Conservation (phyloP, 768 basidiomycete genomes). For the Leucocoprinus sp. region DNA sequence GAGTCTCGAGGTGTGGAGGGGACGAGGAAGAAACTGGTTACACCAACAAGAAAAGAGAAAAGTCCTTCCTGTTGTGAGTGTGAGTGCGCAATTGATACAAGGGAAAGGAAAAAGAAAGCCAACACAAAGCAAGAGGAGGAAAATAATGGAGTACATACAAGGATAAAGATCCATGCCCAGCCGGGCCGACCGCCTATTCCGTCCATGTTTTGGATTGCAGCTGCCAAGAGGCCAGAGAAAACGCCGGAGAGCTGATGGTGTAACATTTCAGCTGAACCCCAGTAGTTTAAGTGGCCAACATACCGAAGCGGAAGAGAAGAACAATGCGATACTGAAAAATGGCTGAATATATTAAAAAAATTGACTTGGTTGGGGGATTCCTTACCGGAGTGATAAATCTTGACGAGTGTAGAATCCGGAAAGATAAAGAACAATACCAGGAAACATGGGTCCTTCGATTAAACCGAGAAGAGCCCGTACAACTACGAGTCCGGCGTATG, state of each 20-base stretch:
- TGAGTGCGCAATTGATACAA: not conserved
- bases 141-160: conserved; percentile 14
- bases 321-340: conserved; percentile 28
- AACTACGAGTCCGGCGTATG: conserved; percentile 38
- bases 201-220: conserved; percentile 51
- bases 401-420: conserved; percentile 29
- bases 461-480: conserved; percentile 46
- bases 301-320: conserved; percentile 32
- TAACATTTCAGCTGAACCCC: not conserved
- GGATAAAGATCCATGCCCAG: conserved; percentile 37
- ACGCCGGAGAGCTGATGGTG: conserved; percentile 37
- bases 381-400: conserved; percentile 26
- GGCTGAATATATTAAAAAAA: not conserved
- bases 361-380: not conserved
- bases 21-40: conserved; percentile 30
- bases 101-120: not conserved
- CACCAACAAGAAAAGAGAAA: conserved; percentile 41
- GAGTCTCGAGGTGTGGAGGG: conserved; percentile 25
- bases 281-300: not conserved
- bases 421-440: conserved; percentile 33
- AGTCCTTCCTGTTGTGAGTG: conserved; percentile 28
- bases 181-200: conserved; percentile 41
- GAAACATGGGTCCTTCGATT: conserved; percentile 39
- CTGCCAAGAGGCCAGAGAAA: conserved; percentile 58
- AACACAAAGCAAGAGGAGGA: too few species aligned